Conservation (phyloP, 371 early-diverging fungal species). For the Zopfochytrium polystomum region DNA sequence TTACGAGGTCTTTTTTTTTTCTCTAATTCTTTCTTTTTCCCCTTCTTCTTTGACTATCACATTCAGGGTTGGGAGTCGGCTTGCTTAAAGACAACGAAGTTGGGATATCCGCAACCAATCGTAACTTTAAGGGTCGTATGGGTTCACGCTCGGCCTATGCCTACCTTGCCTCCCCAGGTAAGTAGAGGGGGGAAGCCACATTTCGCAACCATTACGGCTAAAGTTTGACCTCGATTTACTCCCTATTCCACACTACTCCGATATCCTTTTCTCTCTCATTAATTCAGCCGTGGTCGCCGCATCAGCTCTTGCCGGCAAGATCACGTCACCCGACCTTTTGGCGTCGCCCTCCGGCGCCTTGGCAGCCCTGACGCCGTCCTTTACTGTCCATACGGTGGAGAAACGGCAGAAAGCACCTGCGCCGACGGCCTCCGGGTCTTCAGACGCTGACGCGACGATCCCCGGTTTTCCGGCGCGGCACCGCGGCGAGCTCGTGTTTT, state of each 20-base stretch:
- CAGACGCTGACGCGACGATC: conserved; percentile 25
- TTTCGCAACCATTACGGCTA: background rate
- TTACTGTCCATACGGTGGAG: conserved; percentile 16
- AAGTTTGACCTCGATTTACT: too few relatives aligned
- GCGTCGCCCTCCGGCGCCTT: conserved; percentile 12
- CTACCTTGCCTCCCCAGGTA: conserved; percentile 84
- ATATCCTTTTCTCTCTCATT: conserved; percentile 15
- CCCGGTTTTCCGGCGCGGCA: conserved; percentile 70
- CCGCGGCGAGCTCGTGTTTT: conserved; percentile 79
- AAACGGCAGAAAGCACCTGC: background rate
- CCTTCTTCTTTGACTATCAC: too few relatives aligned
- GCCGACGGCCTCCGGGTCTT: conserved; percentile 2
- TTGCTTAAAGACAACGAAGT: conserved; percentile 89
- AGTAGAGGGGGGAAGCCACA: too few relatives aligned
- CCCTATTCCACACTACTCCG: too few relatives aligned
- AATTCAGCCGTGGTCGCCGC: conserved; percentile 80
- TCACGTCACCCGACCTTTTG: conserved; percentile 62
- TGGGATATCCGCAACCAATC: conserved; percentile 94
- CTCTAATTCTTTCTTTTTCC: too few relatives aligned
- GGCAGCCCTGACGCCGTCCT: conserved; percentile 2
- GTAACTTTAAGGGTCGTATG: conserved; percentile 98
- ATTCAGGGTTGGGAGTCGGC: conserved; percentile 71
- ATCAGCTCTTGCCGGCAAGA: conserved; percentile 78
- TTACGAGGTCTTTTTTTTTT: too few relatives aligned
- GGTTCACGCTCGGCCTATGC: conserved; percentile 86